Evolutionary conservation across 2,329 filamentous ascomycete species (phyloP).

Genomic region (Beauveria australis): DNA sequence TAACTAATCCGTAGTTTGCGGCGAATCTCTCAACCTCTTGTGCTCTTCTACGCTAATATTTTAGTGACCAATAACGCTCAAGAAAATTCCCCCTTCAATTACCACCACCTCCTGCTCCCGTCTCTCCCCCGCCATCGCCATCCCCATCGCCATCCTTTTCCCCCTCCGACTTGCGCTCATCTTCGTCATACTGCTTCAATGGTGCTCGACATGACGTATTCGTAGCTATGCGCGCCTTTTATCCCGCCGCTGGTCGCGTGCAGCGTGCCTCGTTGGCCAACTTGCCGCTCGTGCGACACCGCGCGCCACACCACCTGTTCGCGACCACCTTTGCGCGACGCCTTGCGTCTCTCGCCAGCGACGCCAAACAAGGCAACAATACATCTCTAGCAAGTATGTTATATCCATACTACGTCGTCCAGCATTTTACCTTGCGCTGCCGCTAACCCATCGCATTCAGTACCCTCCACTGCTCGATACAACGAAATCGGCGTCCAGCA

Average conservation of each 20-base stretch:
- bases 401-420: background rate
- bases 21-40: background rate
- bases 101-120: background rate
- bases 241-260: constrained; percentile 26
- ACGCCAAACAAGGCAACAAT: constrained; percentile 11
- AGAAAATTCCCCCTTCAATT: constrained; percentile 1
- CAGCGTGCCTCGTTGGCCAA: constrained; percentile 34
- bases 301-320: constrained; percentile 30
- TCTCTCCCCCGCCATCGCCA: background rate
- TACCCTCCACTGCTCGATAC: constrained; percentile 57
- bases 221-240: constrained; percentile 19
- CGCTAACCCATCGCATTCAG: constrained; percentile 21
- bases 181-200: constrained; percentile 18
- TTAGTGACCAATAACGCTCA: background rate
- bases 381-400: constrained; percentile 33
- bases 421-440: background rate
- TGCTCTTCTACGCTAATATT: background rate
- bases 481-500: constrained; percentile 96
- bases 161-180: constrained; percentile 8
- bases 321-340: constrained; percentile 34
- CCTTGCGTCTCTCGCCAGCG: constrained; percentile 27
- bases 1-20: no score
- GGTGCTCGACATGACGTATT: constrained; percentile 10
- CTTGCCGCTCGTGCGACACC: constrained; percentile 44
- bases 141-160: background rate